Base-by-base conservation (phyloP, 441 rosid species). In the Syzygium malaccense region DNA sequence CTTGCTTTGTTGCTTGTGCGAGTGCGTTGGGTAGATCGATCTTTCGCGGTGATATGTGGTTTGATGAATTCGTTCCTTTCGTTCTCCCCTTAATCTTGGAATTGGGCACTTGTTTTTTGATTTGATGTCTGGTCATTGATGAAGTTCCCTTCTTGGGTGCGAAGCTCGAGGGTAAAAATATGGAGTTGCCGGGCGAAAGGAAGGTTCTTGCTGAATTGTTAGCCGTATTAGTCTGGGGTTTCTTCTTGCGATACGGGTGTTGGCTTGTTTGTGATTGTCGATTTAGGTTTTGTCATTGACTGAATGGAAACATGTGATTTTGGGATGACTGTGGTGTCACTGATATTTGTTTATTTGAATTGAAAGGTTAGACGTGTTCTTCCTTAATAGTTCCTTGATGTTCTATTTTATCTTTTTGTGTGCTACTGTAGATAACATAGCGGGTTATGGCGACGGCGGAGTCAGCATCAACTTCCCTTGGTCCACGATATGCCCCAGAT, bases 401-500 rank as follows among this genome's bases (percentile, higher is more conserved):
- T 55, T 30, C 71, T 49, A 15, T 53, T 85, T 45, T n/a, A 23
- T 87, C 62, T 57, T 84, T 55, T 71, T 90, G 88, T 79, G 4
- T 60, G 17, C 91, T 87, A 49, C 90, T 92, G 88, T 87, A 92
- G 94, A 90, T 84, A 87, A 78, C 86, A 88, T 87, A 89, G 91
- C 87, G 87, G 58, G 51, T 75, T 51, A 95, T 96, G 99, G 94
- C 96, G 79, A 87, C 95, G 23, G 87, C 95, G 32, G 99, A 96
- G 91, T 91, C 94, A 51, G 90, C 91, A 68, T 28, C 94, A 49
- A 91, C 93, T 85, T 89, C 98, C 86, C 90, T 92, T 87, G 99
- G 98, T 86, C 98, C 97, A 7, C 91, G 98, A 48, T 97, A 94
- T 92, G 99, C 99, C 8, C 99, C 99, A 0, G 99, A 96, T 85